Conservation (phyloP, 2,329 filamentous ascomycete genomes). For the Fusarium decemcellulare region DNA sequence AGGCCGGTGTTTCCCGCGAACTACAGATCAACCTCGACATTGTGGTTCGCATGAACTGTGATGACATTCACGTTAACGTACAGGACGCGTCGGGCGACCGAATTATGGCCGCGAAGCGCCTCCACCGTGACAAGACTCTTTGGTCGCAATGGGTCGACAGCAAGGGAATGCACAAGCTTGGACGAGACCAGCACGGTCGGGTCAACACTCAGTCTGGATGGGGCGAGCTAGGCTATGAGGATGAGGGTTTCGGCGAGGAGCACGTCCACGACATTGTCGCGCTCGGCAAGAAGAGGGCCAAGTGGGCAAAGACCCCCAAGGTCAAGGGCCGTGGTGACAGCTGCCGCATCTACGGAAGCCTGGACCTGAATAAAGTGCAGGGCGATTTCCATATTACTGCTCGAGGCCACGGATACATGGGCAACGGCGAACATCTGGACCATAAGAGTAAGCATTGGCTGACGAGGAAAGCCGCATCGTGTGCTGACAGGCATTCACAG, state of each 20-base stretch:
- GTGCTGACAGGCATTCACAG: conserved; percentile 59
- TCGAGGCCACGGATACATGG: conserved; percentile 93
- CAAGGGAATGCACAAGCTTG: conserved; percentile 75
- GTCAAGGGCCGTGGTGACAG: conserved; percentile 75
- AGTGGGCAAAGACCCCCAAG: conserved; percentile 82
- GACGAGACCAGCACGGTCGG: conserved; percentile 67
- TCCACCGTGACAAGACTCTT: conserved; percentile 82
- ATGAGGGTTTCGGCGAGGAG: conserved; percentile 81
- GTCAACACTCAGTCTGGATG: conserved; percentile 71
- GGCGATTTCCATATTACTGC: conserved; percentile 99
- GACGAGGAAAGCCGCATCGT: not conserved
- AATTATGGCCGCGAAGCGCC: conserved; percentile 83
- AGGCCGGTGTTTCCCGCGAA: conserved; percentile 88
- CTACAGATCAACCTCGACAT: conserved; percentile 97
- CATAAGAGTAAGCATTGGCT: conserved; percentile 74
- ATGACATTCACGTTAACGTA: conserved; percentile 93
- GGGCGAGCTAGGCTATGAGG: conserved; percentile 62
- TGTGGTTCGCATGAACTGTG: conserved; percentile 91
- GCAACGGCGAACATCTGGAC: conserved; percentile 83
- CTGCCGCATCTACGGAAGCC: conserved; percentile 89
- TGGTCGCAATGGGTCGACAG: conserved; percentile 87
- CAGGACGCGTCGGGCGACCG: conserved; percentile 95
- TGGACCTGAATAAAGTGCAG: conserved; percentile 97
- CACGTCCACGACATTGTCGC: conserved; percentile 94
- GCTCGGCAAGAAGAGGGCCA: conserved; percentile 73